phyloP scores from a whole-genome alignment of 257 asterid genomes.

The Jacaranda copaia region DNA sequence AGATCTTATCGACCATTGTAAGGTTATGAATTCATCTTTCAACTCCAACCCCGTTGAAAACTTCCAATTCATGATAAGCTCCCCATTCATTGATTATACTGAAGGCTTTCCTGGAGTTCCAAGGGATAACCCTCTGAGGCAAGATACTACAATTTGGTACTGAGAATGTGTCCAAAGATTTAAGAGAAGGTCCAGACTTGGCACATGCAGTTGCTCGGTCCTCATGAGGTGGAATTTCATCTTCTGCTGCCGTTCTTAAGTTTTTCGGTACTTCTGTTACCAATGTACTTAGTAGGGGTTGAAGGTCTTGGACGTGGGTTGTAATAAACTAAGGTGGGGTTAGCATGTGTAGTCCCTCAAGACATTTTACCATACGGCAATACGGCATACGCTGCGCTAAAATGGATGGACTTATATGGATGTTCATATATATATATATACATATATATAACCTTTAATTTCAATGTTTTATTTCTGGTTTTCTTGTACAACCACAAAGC shows the following conservation, averaged over 20 bases:
- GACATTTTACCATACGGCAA: conserved; percentile 31
- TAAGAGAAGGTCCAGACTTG: no score
- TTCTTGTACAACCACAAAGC: conserved; percentile 36
- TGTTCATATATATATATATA: conserved; percentile 37
- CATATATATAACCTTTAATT: conserved; percentile 32
- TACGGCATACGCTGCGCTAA: conserved; percentile 30
- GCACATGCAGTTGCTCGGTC: no score
- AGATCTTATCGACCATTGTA: conserved; percentile 53
- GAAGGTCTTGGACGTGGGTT: conserved; percentile 31
- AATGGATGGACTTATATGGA: conserved; percentile 14
- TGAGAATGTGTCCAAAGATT: conserved; percentile 21
- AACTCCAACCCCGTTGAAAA: conserved; percentile 47
- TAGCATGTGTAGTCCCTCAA: conserved; percentile 20
- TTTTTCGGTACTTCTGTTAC: conserved; percentile 35
- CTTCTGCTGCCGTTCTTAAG: neutral
- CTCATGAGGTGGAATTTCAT: no score
- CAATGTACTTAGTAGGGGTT: conserved; percentile 34
- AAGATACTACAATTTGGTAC: conserved; percentile 65
- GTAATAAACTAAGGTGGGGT: conserved; percentile 48
- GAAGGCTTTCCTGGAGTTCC: conserved; percentile 49
- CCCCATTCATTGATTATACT: conserved; percentile 60
- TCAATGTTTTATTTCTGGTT: conserved; percentile 17
- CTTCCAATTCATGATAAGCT: conserved; percentile 61
- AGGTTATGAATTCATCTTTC: conserved; percentile 50
- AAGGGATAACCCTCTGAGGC: conserved; percentile 53